Conservation (phyloP, 129 eudicot genomes). For the sunflower (Helianthus annuus) region DNA sequence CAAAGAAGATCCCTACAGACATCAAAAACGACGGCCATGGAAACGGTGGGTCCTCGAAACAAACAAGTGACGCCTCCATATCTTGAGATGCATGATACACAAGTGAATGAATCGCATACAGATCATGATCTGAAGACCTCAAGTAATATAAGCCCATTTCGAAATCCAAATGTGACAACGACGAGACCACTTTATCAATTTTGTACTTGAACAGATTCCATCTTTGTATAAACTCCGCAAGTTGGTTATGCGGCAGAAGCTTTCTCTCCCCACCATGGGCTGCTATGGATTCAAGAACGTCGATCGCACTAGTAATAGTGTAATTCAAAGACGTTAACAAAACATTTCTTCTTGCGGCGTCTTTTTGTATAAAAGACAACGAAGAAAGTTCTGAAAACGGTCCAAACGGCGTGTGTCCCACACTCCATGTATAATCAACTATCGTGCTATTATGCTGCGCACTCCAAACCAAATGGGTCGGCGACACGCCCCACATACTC, state of each 20-base stretch:
- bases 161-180: conserved; percentile 81
- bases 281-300: conserved; percentile 80
- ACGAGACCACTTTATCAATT: conserved; percentile 73
- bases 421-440: conserved; percentile 96
- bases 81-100: conserved; percentile 90
- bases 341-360: conserved; percentile 90
- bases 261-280: conserved; percentile 88
- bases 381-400: conserved; percentile 87
- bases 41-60: conserved; percentile 94
- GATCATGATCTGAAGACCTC: conserved; percentile 91
- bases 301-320: conserved; percentile 81
- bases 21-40: conserved; percentile 73
- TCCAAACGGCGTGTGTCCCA: conserved; percentile 96
- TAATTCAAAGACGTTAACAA: conserved; percentile 77
- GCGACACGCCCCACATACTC: conserved; percentile 97
- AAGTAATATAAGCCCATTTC: conserved; percentile 75
- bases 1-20: conserved; percentile 59
- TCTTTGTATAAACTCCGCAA: conserved; percentile 68
- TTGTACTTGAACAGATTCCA: conserved; percentile 91
- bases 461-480: conserved; percentile 91
- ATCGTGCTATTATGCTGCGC: conserved; percentile 82
- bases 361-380: conserved; percentile 87
- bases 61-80: conserved; percentile 84
- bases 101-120: conserved; percentile 83
- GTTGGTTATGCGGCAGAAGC: conserved; percentile 67